Evolutionary conservation across 108 stramenopile species (phyloP).

Genomic region (Nitzschia putrida): DNA sequence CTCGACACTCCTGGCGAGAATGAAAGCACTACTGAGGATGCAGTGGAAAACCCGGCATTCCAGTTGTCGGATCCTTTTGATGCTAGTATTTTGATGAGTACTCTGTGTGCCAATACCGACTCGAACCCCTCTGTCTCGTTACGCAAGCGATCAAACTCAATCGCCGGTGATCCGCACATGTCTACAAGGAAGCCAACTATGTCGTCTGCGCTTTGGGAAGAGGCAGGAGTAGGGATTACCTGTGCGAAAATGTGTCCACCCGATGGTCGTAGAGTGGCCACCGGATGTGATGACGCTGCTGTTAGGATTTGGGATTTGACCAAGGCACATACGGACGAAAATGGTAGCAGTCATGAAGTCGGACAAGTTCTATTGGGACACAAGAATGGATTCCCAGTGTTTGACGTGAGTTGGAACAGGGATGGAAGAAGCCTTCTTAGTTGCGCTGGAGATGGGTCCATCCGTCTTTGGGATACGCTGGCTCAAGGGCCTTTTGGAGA

Average conservation of each 20-base stretch:
- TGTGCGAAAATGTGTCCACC: constrained; percentile 81
- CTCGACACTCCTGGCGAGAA: constrained; percentile 1
- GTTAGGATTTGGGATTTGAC: constrained; percentile 64
- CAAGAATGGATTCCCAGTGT: constrained; percentile 88
- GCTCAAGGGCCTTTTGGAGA: constrained; percentile 76
- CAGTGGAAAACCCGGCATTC: neutral
- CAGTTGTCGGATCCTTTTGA: constrained; percentile 59
- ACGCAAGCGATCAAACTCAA: neutral
- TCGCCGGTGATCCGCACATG: constrained; percentile 5
- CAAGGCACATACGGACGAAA: constrained; percentile 7
- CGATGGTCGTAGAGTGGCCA: constrained; percentile 76
- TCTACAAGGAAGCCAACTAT: constrained; percentile 7
- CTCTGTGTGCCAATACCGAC: constrained; percentile 48
- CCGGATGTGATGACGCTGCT: constrained; percentile 85
- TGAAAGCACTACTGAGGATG: neutral
- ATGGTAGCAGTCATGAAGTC: constrained; percentile 33
- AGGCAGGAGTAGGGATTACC: constrained; percentile 76
- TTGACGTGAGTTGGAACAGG: constrained; percentile 85
- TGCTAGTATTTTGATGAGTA: constrained; percentile 68
- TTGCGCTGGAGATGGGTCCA: constrained; percentile 85
- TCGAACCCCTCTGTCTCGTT: too few species aligned
- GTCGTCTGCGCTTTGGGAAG: constrained; percentile 53
- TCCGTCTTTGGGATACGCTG: constrained; percentile 86
- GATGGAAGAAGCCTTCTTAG: constrained; percentile 81
- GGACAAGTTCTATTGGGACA: constrained; percentile 81